Conservation (phyloP, 2,329 filamentous ascomycete species). For the Clarireedia paspali region DNA sequence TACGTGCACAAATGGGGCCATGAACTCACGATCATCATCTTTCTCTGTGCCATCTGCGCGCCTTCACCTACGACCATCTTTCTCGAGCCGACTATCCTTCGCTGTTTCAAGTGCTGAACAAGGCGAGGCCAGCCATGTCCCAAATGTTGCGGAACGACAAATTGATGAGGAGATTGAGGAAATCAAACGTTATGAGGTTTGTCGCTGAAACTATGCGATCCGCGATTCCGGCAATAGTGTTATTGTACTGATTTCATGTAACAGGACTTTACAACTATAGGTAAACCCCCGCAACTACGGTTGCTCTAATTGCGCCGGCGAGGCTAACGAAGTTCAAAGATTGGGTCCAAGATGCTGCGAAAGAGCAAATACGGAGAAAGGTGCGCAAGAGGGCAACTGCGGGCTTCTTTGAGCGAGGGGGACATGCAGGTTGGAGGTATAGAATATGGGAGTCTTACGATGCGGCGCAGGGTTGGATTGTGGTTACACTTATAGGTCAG, state of each 20-base stretch:
- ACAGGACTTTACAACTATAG: slow-evolving; percentile 89
- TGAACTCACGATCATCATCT: slow-evolving; percentile 31
- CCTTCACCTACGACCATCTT: slow-evolving; percentile 20
- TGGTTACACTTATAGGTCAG: slow-evolving; percentile 75
- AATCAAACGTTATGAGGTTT: slow-evolving; percentile 90
- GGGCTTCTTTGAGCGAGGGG: slow-evolving; percentile 60
- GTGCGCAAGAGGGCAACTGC: slow-evolving; percentile 64
- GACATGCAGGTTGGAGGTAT: slow-evolving; percentile 68
- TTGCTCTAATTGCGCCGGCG: slow-evolving; percentile 9
- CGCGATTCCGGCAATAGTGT: not conserved
- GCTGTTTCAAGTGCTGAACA: slow-evolving; percentile 58
- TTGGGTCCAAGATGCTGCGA: slow-evolving; percentile 95
- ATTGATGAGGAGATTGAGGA: slow-evolving; percentile 94
- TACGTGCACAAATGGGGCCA: slow-evolving; percentile 19
- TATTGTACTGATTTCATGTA: slow-evolving; percentile 7
- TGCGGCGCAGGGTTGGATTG: slow-evolving; percentile 95
- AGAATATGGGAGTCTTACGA: slow-evolving; percentile 83
- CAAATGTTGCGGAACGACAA: slow-evolving; percentile 52
- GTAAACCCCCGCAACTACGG: slow-evolving; percentile 32
- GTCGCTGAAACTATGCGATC: slow-evolving; percentile 14
- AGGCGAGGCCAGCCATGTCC: slow-evolving; percentile 46
- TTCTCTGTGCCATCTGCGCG: slow-evolving; percentile 22
- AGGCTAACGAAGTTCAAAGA: slow-evolving; percentile 48
- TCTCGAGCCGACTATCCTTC: slow-evolving; percentile 50
- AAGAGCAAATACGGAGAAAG: slow-evolving; percentile 78